These are phyloP conservation scores for Chaetomium cochliodes DNA, from an alignment of 495 filamentous ascomycete genomes.

Conservation along the genomic window DNA sequence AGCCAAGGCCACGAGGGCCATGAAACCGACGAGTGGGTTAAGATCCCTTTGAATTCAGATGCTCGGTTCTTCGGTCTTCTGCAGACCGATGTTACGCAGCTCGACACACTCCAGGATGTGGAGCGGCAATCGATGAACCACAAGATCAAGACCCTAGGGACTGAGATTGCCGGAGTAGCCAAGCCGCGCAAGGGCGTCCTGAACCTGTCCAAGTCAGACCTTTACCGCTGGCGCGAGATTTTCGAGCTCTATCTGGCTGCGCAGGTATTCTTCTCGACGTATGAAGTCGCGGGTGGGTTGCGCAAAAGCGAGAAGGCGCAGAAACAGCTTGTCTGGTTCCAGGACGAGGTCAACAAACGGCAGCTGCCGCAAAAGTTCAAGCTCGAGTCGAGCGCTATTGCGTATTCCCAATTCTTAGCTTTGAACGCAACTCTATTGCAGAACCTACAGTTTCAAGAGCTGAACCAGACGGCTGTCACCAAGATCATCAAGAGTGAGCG, in stretches of 20 bases:
- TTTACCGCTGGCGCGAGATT: constrained; percentile 69
- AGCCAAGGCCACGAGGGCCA: constrained; percentile 4
- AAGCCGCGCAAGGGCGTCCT: constrained; percentile 47
- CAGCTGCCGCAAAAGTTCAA: constrained; percentile 57
- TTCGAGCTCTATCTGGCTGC: constrained; percentile 69
- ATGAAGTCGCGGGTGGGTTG: constrained; percentile 58
- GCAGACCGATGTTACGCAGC: constrained; percentile 56
- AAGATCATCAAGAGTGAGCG: constrained; percentile 76
- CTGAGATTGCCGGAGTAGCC: constrained; percentile 56
- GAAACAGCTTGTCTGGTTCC: constrained; percentile 58
- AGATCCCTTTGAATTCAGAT: constrained; percentile 66
- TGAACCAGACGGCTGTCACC: constrained; percentile 64
- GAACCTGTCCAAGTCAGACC: constrained; percentile 56
- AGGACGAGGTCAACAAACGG: constrained; percentile 53
- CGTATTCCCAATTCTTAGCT: constrained; percentile 60
- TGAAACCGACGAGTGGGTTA: constrained; percentile 43
- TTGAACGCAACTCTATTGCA: constrained; percentile 65
- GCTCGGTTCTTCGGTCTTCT: constrained; percentile 67
- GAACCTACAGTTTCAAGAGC: constrained; percentile 69
- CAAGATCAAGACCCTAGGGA: constrained; percentile 55
- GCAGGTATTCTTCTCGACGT: constrained; percentile 70
- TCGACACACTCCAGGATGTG: constrained; percentile 58
- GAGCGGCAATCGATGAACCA: constrained; percentile 56
- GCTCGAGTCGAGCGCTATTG: constrained; percentile 52
- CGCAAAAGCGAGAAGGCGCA: constrained; percentile 54